Evolutionary conservation across 495 filamentous ascomycete genomes (phyloP).

Genomic region (Podospora australis): DNA sequence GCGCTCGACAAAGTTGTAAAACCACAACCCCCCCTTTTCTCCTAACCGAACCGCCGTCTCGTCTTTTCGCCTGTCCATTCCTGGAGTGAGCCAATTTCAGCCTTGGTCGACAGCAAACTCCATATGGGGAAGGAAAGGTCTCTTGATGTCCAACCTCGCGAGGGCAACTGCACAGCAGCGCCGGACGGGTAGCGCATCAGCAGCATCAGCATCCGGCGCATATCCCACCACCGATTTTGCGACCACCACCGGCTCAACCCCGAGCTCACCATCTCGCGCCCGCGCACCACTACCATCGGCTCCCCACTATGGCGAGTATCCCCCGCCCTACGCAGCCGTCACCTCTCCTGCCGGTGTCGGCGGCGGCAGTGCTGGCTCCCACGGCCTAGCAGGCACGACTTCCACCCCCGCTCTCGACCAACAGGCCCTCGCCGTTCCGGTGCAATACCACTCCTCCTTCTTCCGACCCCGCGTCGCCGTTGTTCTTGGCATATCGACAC

Average conservation of each 20-base stretch:
- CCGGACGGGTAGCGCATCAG: slow-evolving; percentile 11
- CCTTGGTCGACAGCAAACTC: no score
- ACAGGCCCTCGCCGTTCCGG: slow-evolving; percentile 48
- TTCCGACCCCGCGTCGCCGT: slow-evolving; percentile 48
- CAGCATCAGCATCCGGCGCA: not conserved
- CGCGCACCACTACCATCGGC: not conserved
- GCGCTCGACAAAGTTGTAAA: no score
- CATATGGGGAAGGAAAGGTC: no score
- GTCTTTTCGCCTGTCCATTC: no score
- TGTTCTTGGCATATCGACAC: slow-evolving; percentile 38
- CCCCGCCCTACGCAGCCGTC: not conserved
- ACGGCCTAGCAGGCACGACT: slow-evolving; percentile 1
- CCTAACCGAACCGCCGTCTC: no score
- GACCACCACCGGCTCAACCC: not conserved
- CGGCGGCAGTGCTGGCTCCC: not conserved
- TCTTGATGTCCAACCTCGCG: slow-evolving; percentile 28
- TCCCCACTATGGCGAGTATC: not conserved
- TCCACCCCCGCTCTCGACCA: slow-evolving; percentile 1
- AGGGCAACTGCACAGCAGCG: slow-evolving; percentile 24
- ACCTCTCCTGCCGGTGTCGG: not conserved
- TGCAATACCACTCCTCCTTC: slow-evolving; percentile 48
- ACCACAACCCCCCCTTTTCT: no score
- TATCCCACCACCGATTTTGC: slow-evolving; percentile 1
- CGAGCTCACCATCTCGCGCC: not conserved
- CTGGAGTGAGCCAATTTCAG: no score